Conservation (phyloP, 352 stramenopile genomes). For the Blastocystis sp. region DNA sequence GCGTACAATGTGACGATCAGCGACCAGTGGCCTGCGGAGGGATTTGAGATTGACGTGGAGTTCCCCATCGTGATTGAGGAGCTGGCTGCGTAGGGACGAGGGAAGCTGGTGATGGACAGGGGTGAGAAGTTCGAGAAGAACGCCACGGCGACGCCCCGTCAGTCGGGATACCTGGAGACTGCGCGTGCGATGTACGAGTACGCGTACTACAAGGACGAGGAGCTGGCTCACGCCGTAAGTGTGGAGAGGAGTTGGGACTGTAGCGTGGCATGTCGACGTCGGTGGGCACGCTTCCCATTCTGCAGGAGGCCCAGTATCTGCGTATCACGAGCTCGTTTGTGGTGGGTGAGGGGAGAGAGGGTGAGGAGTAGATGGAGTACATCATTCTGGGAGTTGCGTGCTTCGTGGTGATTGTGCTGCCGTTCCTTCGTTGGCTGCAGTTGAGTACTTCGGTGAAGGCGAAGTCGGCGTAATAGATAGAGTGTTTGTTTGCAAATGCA, state of each 20-base stretch:
- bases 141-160: neutral
- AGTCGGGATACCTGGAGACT: constrained; percentile 23
- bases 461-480: neutral
- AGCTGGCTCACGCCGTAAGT: neutral
- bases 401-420: neutral
- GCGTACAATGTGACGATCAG: constrained; percentile 38
- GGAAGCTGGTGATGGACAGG: neutral
- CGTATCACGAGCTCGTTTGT: neutral
- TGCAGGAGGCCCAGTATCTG: neutral
- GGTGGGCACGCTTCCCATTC: neutral
- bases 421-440: neutral
- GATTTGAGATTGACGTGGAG: neutral
- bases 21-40: constrained; percentile 10
- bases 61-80: neutral
- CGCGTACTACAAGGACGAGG: neutral
- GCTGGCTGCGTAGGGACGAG: neutral
- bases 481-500: neutral
- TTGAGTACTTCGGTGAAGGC: neutral
- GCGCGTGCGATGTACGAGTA: constrained; percentile 7
- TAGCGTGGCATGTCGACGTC: neutral
- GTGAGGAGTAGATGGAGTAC: neutral
- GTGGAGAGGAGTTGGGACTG: neutral
- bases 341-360: neutral
- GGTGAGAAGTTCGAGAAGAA: constrained; percentile 30
- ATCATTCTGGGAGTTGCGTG: too few relatives aligned